A percentile compares a stretch with the other conserved stretches of the same genome.
Evolutionary conservation across 371 early-diverging fungal genomes (phyloP).

Genomic region (Umbelopsis sp.): DNA sequence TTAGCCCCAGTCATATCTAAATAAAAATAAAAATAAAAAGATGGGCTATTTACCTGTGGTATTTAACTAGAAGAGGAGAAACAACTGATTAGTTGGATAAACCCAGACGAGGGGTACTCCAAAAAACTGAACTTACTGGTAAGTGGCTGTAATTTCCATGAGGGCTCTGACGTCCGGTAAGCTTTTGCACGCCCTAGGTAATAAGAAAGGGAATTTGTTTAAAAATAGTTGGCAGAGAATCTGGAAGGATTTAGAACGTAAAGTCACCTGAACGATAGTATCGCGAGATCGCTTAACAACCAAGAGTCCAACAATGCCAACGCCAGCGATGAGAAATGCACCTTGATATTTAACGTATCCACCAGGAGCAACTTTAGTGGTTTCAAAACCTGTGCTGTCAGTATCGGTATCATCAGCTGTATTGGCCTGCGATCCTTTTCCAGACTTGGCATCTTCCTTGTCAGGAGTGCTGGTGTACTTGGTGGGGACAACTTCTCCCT

Average conservation of each 20-base stretch:
- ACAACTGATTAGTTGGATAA: not conserved
- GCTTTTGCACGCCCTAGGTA: not conserved
- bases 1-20: no score
- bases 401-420: not conserved
- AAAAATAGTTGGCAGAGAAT: not conserved
- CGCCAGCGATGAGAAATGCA: not conserved
- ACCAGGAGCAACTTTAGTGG: not conserved
- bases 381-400: not conserved
- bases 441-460: not conserved
- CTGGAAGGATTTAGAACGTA: not conserved
- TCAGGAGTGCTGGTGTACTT: not conserved
- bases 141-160: constrained; percentile 11
- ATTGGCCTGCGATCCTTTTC: not conserved
- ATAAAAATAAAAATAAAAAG: no score
- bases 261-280: constrained; percentile 1
- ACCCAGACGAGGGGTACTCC: no score
- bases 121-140: not conserved
- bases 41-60: not conserved
- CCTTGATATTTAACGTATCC: constrained; percentile 8
- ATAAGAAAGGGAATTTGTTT: not conserved
- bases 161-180: constrained; percentile 2
- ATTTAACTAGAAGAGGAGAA: not conserved
- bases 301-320: constrained; percentile 10
- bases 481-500: not conserved
- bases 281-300: constrained; percentile 12